These are phyloP conservation scores for Achaetomium macrosporum DNA, from an alignment of 2,329 filamentous ascomycete genomes.

Conservation along the genomic window DNA sequence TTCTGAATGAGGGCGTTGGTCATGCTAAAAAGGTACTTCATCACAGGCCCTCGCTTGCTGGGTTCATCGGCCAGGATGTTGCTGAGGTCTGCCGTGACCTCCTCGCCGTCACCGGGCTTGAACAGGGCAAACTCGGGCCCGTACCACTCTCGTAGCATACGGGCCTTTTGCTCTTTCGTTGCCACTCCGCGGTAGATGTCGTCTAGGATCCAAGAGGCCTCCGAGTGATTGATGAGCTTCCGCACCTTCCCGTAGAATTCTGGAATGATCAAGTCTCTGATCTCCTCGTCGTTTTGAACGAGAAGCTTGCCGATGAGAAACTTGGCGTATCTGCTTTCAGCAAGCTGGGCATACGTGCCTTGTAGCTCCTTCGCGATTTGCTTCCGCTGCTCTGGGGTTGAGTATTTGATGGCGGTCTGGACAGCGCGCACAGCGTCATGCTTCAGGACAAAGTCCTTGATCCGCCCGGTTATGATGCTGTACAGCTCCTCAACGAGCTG, in stretches of 20 bases:
- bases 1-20: slow-evolving; percentile 94
- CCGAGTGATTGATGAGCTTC: slow-evolving; percentile 89
- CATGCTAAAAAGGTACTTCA: slow-evolving; percentile 77
- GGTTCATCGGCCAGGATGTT: slow-evolving; percentile 70
- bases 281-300: slow-evolving; percentile 82
- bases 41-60: slow-evolving; percentile 80
- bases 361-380: slow-evolving; percentile 82
- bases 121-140: slow-evolving; percentile 87
- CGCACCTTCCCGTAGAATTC: slow-evolving; percentile 94
- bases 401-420: slow-evolving; percentile 95
- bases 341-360: slow-evolving; percentile 75
- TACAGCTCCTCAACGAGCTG: slow-evolving; percentile 85
- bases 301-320: slow-evolving; percentile 94
- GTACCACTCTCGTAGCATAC: slow-evolving; percentile 90
- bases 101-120: slow-evolving; percentile 48
- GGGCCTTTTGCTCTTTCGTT: slow-evolving; percentile 77
- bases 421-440: slow-evolving; percentile 96
- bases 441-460: slow-evolving; percentile 96
- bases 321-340: slow-evolving; percentile 95
- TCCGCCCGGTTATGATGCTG: slow-evolving; percentile 79
- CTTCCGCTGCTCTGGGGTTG: slow-evolving; percentile 74
- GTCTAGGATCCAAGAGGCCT: slow-evolving; percentile 96
- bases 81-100: slow-evolving; percentile 62
- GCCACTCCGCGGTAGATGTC: slow-evolving; percentile 91
- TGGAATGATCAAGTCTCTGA: slow-evolving; percentile 80